phyloP scores from a whole-genome alignment of 73 alveolate genomes.

The Effrenium voratum region DNA sequence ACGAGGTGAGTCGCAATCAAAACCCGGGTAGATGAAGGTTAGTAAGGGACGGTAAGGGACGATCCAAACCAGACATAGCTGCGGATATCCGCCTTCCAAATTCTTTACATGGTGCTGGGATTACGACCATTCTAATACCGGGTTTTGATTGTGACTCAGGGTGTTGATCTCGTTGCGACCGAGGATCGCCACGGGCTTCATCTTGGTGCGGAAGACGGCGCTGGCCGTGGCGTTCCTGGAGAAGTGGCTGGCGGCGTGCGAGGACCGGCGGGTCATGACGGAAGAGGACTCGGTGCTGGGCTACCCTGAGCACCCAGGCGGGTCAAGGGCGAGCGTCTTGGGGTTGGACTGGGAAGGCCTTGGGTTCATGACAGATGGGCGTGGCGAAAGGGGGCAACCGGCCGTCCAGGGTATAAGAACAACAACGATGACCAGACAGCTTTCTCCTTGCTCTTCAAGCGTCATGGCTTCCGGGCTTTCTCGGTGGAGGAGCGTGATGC shows the following conservation, averaged over 20 bases:
- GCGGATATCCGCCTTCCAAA: too few relatives aligned
- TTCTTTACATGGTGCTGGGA: too few relatives aligned
- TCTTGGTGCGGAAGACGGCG: constrained; percentile 70
- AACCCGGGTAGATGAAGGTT: too few relatives aligned
- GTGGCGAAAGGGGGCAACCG: background rate
- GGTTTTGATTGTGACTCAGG: too few relatives aligned
- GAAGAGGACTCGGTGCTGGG: constrained; percentile 65
- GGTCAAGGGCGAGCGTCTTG: background rate
- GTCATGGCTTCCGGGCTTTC: constrained; percentile 60
- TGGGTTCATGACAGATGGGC: background rate
- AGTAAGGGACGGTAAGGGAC: too few relatives aligned
- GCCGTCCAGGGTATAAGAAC: background rate
- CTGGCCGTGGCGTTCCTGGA: constrained; percentile 35
- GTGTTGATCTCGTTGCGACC: too few relatives aligned
- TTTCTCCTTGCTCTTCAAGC: constrained; percentile 83
- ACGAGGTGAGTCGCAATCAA: too few relatives aligned
- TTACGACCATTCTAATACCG: too few relatives aligned
- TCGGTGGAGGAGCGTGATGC: constrained; percentile 73
- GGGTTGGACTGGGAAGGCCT: background rate
- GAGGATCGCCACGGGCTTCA: constrained; percentile 75
- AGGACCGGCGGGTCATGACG: constrained; percentile 57
- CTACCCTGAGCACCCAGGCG: constrained; percentile 52
- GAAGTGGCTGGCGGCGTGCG: constrained; percentile 73
- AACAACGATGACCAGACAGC: constrained; percentile 91
- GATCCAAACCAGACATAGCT: too few relatives aligned